A percentile compares a stretch with the other conserved stretches of the same genome.
Conservation (phyloP, 1,284 basidiomycete species). For the Fomitopsis palustris region DNA sequence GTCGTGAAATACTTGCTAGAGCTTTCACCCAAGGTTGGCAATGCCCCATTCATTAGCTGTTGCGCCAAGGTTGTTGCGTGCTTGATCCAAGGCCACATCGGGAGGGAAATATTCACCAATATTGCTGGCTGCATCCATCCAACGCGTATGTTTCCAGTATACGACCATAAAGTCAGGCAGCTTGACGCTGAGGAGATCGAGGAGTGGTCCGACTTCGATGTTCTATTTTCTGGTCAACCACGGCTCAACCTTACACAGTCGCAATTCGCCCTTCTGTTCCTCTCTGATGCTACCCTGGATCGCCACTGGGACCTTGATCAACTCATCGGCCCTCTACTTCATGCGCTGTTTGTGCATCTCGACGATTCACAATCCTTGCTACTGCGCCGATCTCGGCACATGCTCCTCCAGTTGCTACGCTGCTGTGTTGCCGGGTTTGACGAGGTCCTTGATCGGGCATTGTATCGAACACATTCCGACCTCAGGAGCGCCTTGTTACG, state of each 20-base stretch:
- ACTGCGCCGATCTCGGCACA: slow-evolving; percentile 64
- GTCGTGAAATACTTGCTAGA: slow-evolving; percentile 84
- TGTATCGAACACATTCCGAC: slow-evolving; percentile 41
- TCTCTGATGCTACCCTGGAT: slow-evolving; percentile 80
- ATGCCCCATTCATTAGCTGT: slow-evolving; percentile 73
- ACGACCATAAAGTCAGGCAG: slow-evolving; percentile 67
- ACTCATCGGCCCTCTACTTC: slow-evolving; percentile 75
- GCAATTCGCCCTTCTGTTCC: slow-evolving; percentile 85
- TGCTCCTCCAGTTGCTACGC: slow-evolving; percentile 80
- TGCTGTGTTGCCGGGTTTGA: slow-evolving; percentile 76
- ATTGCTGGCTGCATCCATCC: slow-evolving; percentile 85
- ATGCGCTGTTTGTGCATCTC: slow-evolving; percentile 80
- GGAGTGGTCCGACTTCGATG: slow-evolving; percentile 70
- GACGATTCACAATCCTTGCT: slow-evolving; percentile 76
- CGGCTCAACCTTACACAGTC: slow-evolving; percentile 70
- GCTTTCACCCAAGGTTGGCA: slow-evolving; percentile 84
- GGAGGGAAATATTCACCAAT: slow-evolving; percentile 76
- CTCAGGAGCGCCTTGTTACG: slow-evolving; percentile 50
- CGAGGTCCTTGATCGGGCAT: slow-evolving; percentile 53
- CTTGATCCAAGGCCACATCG: slow-evolving; percentile 76
- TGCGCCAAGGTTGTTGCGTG: slow-evolving; percentile 84
- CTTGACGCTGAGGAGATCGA: slow-evolving; percentile 71
- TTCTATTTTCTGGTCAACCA: slow-evolving; percentile 71
- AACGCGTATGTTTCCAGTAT: slow-evolving; percentile 73
- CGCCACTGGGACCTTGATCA: slow-evolving; percentile 72